Evolutionary conservation across 768 basidiomycete genomes (phyloP), one percentile per base, ranked within the genome.

Genomic region (Candolleomyces aberdarensis): DNA sequence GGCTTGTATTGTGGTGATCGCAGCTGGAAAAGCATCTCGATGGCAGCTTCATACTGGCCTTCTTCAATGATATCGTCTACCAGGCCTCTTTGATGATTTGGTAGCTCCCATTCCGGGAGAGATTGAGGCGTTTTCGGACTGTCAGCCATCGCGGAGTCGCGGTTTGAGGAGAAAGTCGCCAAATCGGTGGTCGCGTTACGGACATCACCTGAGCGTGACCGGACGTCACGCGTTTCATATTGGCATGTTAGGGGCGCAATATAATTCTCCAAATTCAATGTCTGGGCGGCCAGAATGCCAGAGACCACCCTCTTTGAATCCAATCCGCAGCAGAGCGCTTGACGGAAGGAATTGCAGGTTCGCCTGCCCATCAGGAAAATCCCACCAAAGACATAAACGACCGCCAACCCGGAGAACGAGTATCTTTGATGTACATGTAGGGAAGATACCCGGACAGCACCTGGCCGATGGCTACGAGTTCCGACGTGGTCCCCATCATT

Each of bases 21-120:
- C 2, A 92, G 71, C 60, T 87, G 85, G 60, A 84, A 83, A 1
- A 92, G 79, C 29, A 83, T 72, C 14, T 78, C 74, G 31, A 91
- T 86, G 7, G 85, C 91, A 5, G 83, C 78, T 65, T 89, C 85
- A 63, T 88, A 90, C 60, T 91, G 88, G 17, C 85, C 84, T 70
- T 92, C 91, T 66, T 92, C 91, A 19, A 92, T 83, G 61, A 86
- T 86, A 57, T 80, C 85, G 67, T 92, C 88, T 19, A 91, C 87
- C 4, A 89, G 61, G 6, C 62, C 67, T 29, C 67, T 62, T 39
- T 68, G 67, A 17, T 65, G 47, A 3, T 56, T 53, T 5, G 43
- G 54, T 4, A 66, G 53, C 46, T 66, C 63, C 60, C 57, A 59
- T 55, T 65, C 64, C 15, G 36, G 52, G 19, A 22, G 36, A 20